These are phyloP conservation scores for Hypericum perforatum DNA, from an alignment of 345 rosid species.

Conservation along the genomic window DNA sequence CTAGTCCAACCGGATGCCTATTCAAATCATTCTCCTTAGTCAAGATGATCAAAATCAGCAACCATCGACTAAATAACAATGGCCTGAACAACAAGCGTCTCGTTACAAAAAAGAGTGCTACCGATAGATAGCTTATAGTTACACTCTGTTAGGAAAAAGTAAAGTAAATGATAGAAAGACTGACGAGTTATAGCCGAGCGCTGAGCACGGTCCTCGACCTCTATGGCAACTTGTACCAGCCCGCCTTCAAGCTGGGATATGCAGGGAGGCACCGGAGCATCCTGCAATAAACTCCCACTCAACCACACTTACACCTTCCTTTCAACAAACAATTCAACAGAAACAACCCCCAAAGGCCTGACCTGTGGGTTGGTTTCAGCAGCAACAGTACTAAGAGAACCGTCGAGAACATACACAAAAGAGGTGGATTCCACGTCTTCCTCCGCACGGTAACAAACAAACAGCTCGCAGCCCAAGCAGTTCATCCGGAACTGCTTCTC, in stretches of 20 bases:
- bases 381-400: constrained; percentile 78
- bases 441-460: constrained; percentile 90
- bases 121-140: no score
- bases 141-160: no score
- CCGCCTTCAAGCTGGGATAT: constrained; percentile 84
- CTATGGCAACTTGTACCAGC: constrained; percentile 91
- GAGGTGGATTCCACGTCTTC: constrained; percentile 69
- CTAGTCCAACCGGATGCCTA: no score
- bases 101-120: no score
- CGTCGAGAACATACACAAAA: constrained; percentile 62
- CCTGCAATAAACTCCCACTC: constrained; percentile 24
- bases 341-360: not conserved
- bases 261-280: constrained; percentile 96
- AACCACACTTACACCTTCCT: constrained; percentile 4
- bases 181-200: constrained; percentile 67
- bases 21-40: no score
- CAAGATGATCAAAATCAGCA: no score
- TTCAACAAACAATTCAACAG: not conserved
- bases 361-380: constrained; percentile 97
- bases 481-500: constrained; percentile 99
- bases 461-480: constrained; percentile 78
- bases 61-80: no score
- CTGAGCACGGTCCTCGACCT: constrained; percentile 92
- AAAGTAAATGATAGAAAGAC: no score
- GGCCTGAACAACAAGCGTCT: no score